Conservation (phyloP, 805 yeast genomes). For the Saccharomycopsis sp. region DNA sequence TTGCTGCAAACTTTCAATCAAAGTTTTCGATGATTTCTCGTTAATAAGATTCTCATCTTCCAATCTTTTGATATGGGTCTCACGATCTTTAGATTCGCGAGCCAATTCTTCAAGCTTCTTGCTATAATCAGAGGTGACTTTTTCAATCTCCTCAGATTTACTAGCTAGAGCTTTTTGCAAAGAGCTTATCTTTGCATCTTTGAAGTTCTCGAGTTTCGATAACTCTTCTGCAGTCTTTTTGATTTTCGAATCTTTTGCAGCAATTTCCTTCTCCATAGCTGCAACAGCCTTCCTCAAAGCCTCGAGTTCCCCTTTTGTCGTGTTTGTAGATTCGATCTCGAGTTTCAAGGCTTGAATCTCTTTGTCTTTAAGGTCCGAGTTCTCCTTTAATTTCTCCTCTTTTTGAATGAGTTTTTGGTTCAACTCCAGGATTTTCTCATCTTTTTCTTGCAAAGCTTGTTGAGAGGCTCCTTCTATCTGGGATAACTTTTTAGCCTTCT, state of each 20-base stretch:
- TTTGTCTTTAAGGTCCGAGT: neutral
- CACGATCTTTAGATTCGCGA: neutral
- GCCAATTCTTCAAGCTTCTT: neutral
- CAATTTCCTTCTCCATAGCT: neutral
- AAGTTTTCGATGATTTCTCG: slow-evolving; percentile 7
- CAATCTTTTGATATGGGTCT: slow-evolving; percentile 1
- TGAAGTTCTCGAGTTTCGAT: neutral
- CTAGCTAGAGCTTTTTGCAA: neutral
- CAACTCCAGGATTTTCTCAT: neutral
- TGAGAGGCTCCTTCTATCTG: neutral
- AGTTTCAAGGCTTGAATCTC: slow-evolving; percentile 1
- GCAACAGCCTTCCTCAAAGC: neutral
- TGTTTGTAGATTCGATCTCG: neutral
- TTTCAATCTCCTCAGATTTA: neutral
- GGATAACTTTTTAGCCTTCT: neutral
- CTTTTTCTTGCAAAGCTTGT: neutral
- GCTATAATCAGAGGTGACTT: neutral
- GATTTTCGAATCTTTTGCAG: neutral
- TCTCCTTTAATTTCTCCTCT: neutral
- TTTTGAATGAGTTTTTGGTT: neutral
- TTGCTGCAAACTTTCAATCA: slow-evolving; percentile 18
- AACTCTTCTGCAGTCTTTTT: too few relatives aligned
- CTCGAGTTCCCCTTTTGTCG: neutral
- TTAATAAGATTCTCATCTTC: neutral
- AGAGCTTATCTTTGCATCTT: neutral